Evolutionary conservation across 768 basidiomycete species (phyloP), one percentile per base, ranked within the genome.

Genomic region (Termitomyces heimii): DNA sequence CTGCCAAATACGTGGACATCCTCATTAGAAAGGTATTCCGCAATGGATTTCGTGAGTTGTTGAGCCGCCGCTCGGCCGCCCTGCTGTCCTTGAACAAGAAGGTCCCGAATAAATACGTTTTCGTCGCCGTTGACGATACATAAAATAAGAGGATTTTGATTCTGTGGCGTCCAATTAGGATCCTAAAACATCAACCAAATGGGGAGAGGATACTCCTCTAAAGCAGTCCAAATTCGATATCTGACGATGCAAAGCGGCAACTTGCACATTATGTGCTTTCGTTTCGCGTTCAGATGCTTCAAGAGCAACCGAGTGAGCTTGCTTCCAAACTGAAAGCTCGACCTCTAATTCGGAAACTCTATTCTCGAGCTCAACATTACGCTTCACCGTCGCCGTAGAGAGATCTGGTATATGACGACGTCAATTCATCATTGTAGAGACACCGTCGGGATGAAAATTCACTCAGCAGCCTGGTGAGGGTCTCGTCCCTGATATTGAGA

Each of bases 101-200:
- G 76, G 20, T 81, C 72, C 48, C 75, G 77, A 55, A 75, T 75
- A 73, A 92, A 91, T 62, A 89, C 71, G 60, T 82, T 82, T 48
- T 82, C 80, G 67, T 89, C 83, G 39, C 86, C 89, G 63, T 91
- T 86, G 64, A 92, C 77, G 61, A 87, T 80, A 65, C 88, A 88
- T 62, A 89, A 77, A 58, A 91, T 84, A 63, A 90, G 79, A 43
- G 86, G 81, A 61, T 80, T 78, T 70, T 84, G 82, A 62, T 76
- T 81, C 84, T 88, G 69, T 55, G 55, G 47, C 54, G 49, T 48
- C 50, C 28, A 14, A 54, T 62, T 46, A 55, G 34, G 48, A 37
- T 20, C 44, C 18, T 4, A 5, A 39, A 37, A 13, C 16, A 53
- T 50, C 32, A 22, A 48, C 32, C 46, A 24, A n/a, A 53, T 22